phyloP scores from a whole-genome alignment of 164 flowering plant species.

The Saururus chinensis region DNA sequence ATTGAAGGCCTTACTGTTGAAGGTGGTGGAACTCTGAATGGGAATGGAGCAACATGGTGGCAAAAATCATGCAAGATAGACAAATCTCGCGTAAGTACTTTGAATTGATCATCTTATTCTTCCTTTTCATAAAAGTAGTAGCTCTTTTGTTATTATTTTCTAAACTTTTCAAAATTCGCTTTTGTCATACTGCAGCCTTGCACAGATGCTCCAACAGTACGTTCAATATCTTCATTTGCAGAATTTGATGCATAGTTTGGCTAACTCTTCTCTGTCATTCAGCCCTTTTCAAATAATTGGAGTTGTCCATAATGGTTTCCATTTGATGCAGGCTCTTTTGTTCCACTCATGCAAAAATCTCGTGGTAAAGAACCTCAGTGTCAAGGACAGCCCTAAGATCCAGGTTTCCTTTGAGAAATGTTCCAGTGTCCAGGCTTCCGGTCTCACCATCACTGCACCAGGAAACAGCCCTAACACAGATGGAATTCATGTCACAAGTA shows the following conservation, averaged over 20 bases:
- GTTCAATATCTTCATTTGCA: slow-evolving; percentile 2
- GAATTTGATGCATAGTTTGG: background rate
- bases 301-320: no score
- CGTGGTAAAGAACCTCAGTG: slow-evolving; percentile 28
- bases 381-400: no score
- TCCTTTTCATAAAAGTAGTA: background rate
- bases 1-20: slow-evolving; percentile 23
- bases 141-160: background rate
- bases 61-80: slow-evolving; percentile 28
- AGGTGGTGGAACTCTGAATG: slow-evolving; percentile 53
- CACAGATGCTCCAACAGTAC: slow-evolving; percentile 80
- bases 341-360: slow-evolving; percentile 48
- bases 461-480: slow-evolving; percentile 10
- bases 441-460: slow-evolving; percentile 9
- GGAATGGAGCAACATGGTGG: slow-evolving; percentile 59
- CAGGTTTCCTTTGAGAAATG: no score
- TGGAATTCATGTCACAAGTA: no score
- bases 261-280: background rate
- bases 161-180: no score
- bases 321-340: background rate
- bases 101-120: background rate
- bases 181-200: slow-evolving; percentile 63
- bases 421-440: slow-evolving; percentile 3
- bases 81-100: slow-evolving; percentile 14
- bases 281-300: background rate